Evolutionary conservation across 129 eudicot species (phyloP).

Genomic region (Helianthus tuberosus): DNA sequence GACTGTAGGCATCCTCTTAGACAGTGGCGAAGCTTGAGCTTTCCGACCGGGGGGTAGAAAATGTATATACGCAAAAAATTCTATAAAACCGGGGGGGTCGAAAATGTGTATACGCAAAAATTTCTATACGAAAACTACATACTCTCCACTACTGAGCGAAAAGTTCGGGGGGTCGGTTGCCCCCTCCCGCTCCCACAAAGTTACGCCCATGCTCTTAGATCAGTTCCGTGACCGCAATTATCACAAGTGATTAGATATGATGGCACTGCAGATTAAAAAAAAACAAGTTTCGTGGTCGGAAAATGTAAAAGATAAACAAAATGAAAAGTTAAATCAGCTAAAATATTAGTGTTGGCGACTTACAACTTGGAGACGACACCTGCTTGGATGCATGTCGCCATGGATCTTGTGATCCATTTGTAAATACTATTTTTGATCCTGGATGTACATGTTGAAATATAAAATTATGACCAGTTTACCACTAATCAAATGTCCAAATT

Average conservation of each 20-base stretch:
- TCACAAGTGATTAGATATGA: slow-evolving; percentile 75
- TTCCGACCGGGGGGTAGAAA: too few species aligned
- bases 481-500: slow-evolving; percentile 20
- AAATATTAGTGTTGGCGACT: slow-evolving; percentile 30
- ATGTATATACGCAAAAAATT: too few species aligned
- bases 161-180: too few species aligned
- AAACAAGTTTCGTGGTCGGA: slow-evolving; percentile 21
- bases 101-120: too few species aligned
- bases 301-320: slow-evolving; percentile 5
- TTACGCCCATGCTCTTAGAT: slow-evolving; percentile 96
- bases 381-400: slow-evolving; percentile 99
- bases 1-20: too few species aligned
- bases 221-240: slow-evolving; percentile 96
- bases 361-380: slow-evolving; percentile 75
- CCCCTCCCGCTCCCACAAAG: too few species aligned
- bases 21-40: too few species aligned
- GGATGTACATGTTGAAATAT: slow-evolving; percentile 37
- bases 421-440: slow-evolving; percentile 90
- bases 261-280: slow-evolving; percentile 66
- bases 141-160: too few species aligned
- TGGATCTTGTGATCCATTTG: slow-evolving; percentile 99
- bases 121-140: too few species aligned
- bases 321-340: neutral
- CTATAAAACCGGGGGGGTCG: too few species aligned
- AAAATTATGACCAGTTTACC: neutral